Conservation (phyloP, 1,284 basidiomycete species). For the Malassezia furfur region DNA sequence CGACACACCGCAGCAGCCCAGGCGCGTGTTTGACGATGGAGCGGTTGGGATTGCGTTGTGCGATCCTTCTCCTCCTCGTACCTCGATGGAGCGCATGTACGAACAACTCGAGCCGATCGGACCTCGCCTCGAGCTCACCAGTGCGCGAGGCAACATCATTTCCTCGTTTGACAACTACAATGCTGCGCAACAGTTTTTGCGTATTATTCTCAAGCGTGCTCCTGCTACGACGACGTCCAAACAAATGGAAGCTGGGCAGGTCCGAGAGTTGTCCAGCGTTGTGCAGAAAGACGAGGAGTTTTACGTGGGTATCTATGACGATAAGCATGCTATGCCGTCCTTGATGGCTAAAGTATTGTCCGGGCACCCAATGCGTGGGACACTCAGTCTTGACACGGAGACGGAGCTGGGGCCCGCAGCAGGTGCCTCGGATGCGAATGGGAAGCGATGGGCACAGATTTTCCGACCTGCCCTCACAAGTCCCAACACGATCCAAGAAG, state of each 20-base stretch:
- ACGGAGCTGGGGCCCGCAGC: not conserved
- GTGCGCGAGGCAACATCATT: slow-evolving; percentile 70
- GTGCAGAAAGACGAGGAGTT: slow-evolving; percentile 13
- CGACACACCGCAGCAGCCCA: slow-evolving; percentile 26
- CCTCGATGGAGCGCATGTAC: slow-evolving; percentile 51
- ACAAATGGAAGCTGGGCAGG: not conserved
- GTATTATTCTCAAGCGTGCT: slow-evolving; percentile 9
- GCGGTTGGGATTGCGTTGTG: slow-evolving; percentile 64
- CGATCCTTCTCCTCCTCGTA: slow-evolving; percentile 23
- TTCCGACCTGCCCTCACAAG: not conserved
- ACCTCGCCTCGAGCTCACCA: slow-evolving; percentile 56
- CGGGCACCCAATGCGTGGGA: slow-evolving; percentile 18
- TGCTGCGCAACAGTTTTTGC: slow-evolving; percentile 62
- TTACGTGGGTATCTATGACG: slow-evolving; percentile 6
- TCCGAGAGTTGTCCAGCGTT: slow-evolving; percentile 13
- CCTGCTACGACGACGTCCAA: not conserved
- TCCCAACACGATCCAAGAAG: not conserved
- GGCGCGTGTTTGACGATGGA: slow-evolving; percentile 55
- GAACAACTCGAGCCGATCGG: slow-evolving; percentile 56
- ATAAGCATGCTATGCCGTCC: not conserved
- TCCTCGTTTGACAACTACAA: slow-evolving; percentile 59
- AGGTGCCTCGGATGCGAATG: not conserved
- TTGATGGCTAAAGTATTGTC: slow-evolving; percentile 4
- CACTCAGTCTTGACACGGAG: slow-evolving; percentile 12
- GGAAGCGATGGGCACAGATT: not conserved